phyloP scores from a whole-genome alignment of 305 asterid species.

The Fraxinus baroniana region DNA sequence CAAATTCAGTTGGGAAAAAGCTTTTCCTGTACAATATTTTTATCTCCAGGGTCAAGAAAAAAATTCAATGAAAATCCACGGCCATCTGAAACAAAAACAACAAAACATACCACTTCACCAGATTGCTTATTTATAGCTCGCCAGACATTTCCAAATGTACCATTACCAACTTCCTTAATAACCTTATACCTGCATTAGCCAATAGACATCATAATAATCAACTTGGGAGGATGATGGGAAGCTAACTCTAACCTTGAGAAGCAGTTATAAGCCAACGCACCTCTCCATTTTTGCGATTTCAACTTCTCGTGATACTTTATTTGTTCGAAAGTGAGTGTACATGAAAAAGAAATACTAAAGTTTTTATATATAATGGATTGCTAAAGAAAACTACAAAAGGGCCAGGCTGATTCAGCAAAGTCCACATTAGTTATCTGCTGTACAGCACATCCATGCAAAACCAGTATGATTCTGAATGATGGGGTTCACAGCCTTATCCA shows the following conservation, averaged over 20 bases:
- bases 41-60: background rate
- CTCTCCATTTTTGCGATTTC: conserved; percentile 70
- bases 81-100: background rate
- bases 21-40: background rate
- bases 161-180: conserved; percentile 94
- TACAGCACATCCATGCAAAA: conserved; percentile 35
- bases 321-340: conserved; percentile 29
- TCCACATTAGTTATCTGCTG: conserved; percentile 52
- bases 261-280: conserved; percentile 30
- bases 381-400: conserved; percentile 37
- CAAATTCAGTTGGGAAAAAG: background rate
- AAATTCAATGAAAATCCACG: background rate
- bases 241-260: background rate
- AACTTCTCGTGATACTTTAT: conserved; percentile 41
- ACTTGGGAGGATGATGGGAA: background rate
- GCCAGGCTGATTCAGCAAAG: conserved; percentile 60
- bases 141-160: conserved; percentile 97
- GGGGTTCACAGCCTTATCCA: conserved; percentile 64
- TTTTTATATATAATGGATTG: conserved; percentile 30
- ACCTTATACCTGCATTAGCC: conserved; percentile 63
- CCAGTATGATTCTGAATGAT: conserved; percentile 37
- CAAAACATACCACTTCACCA: conserved; percentile 85
- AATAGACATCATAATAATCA: conserved; percentile 2
- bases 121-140: conserved; percentile 84
- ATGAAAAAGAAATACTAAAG: conserved; percentile 29